Evolutionary conservation across 1,284 basidiomycete genomes (phyloP).

Genomic region (Xerocomus nothofagi): DNA sequence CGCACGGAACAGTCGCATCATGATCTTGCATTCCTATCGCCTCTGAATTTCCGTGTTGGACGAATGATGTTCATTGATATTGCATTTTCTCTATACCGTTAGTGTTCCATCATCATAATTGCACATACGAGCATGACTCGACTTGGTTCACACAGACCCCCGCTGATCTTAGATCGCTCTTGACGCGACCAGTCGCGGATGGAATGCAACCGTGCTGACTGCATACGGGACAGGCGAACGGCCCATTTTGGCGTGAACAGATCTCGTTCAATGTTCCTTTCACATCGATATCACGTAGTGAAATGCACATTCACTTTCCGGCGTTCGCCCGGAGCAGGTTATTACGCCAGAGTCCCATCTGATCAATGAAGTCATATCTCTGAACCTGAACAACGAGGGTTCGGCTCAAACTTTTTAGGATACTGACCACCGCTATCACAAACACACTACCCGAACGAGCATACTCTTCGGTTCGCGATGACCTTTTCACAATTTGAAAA

Average conservation of each 20-base stretch:
- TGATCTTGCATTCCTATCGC: slow-evolving; percentile 14
- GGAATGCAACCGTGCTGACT: neutral
- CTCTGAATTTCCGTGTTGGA: slow-evolving; percentile 14
- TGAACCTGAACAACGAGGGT: neutral
- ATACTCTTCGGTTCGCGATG: neutral
- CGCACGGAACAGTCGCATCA: slow-evolving; percentile 9
- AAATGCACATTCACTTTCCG: neutral
- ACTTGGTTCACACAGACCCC: neutral
- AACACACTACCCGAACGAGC: slow-evolving; percentile 10
- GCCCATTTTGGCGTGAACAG: neutral
- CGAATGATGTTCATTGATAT: slow-evolving; percentile 7
- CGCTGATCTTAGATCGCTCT: slow-evolving; percentile 7
- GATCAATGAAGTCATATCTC: slow-evolving; percentile 12
- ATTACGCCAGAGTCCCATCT: neutral
- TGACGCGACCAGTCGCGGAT: neutral
- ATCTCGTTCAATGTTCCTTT: neutral
- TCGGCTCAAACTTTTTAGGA: slow-evolving; percentile 3
- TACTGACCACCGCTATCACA: slow-evolving; percentile 4
- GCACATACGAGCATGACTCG: slow-evolving; percentile 10
- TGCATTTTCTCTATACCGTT: slow-evolving; percentile 2
- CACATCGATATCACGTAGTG: slow-evolving; percentile 6
- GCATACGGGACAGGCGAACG: neutral
- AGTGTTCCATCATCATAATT: neutral
- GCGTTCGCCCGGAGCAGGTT: neutral
- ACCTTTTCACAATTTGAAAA: neutral